phyloP scores from a whole-genome alignment of 2,329 filamentous ascomycete species.

The Hymenoscyphus repandus region DNA sequence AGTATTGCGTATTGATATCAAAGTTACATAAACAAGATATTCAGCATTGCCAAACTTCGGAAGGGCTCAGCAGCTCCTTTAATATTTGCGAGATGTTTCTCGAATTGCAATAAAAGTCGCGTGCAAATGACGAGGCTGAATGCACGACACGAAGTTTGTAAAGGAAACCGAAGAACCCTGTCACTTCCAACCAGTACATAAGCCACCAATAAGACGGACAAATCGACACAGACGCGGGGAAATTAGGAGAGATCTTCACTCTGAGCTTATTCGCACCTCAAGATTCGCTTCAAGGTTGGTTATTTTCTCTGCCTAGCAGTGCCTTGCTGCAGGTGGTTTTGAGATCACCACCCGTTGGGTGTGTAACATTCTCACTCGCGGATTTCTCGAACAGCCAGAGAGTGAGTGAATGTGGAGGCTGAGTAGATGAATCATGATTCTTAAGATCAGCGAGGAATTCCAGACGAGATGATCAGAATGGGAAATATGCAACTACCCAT shows the following conservation, averaged over 20 bases:
- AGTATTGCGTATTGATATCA: not conserved
- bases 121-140: not conserved
- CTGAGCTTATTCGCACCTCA: not conserved
- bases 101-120: not conserved
- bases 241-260: not conserved
- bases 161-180: constrained; percentile 4
- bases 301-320: not conserved
- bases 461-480: no score
- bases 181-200: not conserved
- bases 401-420: no score
- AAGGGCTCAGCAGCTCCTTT: not conserved
- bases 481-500: no score
- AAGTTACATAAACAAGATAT: not conserved
- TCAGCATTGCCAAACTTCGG: not conserved
- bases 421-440: no score
- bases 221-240: not conserved
- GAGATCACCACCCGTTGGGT: no score
- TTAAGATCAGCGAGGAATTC: no score
- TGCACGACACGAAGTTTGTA: not conserved
- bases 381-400: no score
- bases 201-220: not conserved
- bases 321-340: no score
- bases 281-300: not conserved
- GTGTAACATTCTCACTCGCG: no score
- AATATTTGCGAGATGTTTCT: no score